These are phyloP conservation scores for Tuber borchii DNA, from an alignment of 495 filamentous ascomycete species.

Conservation along the genomic window DNA sequence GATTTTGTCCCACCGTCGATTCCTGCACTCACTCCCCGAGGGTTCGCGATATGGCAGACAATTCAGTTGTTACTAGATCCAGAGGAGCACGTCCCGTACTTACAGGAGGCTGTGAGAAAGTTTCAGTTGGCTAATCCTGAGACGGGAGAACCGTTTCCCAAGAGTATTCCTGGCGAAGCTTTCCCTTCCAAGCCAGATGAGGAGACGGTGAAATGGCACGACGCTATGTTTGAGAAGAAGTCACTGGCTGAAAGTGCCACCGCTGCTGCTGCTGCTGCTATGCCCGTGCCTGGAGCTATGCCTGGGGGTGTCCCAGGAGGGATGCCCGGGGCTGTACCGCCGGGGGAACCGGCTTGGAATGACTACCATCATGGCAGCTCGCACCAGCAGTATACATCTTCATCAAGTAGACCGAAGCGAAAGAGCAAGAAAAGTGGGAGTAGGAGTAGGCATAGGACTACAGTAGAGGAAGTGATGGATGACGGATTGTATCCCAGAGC, in stretches of 20 bases:
- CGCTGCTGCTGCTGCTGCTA: constrained; percentile 20
- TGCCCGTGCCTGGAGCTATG: constrained; percentile 19
- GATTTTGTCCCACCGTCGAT: constrained; percentile 68
- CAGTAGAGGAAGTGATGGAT: constrained; percentile 25
- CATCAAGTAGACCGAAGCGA: constrained; percentile 19
- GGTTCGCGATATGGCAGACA: constrained; percentile 90
- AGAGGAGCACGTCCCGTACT: constrained; percentile 73
- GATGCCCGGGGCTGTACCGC: constrained; percentile 17
- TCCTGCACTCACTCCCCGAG: constrained; percentile 71
- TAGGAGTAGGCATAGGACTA: constrained; percentile 18
- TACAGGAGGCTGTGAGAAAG: constrained; percentile 70
- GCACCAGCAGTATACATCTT: constrained; percentile 11
- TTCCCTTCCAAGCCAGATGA: constrained; percentile 70
- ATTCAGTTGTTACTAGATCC: constrained; percentile 85
- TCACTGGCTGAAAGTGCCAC: constrained; percentile 19
- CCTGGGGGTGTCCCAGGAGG: too few relatives aligned
- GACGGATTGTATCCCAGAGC: constrained; percentile 22
- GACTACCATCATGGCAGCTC: constrained; percentile 18
- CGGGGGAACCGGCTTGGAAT: constrained; percentile 23
- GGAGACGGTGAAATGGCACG: constrained; percentile 79
- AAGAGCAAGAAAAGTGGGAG: constrained; percentile 20
- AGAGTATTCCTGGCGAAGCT: constrained; percentile 63
- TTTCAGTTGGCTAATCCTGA: constrained; percentile 70
- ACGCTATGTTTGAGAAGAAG: constrained; percentile 45
- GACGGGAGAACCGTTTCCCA: constrained; percentile 66